Conservation (phyloP, 2,329 filamentous ascomycete genomes). For the Cordyceps pruinosa region DNA sequence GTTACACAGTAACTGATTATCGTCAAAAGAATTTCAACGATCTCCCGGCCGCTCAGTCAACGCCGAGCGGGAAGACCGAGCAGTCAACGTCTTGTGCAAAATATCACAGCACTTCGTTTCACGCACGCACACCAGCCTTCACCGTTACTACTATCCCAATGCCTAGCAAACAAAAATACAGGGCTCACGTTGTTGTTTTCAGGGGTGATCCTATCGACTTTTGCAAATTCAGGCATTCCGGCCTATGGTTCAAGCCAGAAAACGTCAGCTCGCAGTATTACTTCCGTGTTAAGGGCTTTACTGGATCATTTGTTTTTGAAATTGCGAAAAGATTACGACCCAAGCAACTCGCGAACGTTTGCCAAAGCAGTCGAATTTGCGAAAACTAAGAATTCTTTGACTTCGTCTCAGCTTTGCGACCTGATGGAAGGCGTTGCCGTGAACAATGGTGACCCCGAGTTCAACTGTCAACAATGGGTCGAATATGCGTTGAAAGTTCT, state of each 20-base stretch:
- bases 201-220: not conserved
- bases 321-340: not conserved
- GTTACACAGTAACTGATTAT: too few relatives aligned
- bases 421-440: not conserved
- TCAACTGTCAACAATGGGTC: constrained; percentile 14
- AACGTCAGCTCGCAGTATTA: not conserved
- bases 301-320: not conserved
- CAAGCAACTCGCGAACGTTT: not conserved
- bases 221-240: constrained; percentile 11
- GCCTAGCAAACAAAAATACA: constrained; percentile 10
- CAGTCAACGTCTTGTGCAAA: too few relatives aligned
- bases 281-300: not conserved
- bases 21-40: too few relatives aligned
- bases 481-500: not conserved
- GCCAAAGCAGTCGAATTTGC: not conserved
- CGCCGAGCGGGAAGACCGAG: too few relatives aligned
- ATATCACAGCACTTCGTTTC: too few relatives aligned
- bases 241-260: constrained; percentile 10
- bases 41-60: too few relatives aligned
- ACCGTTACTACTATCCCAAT: not conserved
- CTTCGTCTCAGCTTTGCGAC: not conserved
- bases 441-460: constrained; percentile 9
- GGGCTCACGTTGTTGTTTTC: constrained; percentile 3
- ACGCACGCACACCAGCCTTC: too few relatives aligned
- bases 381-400: not conserved